A percentile compares a stretch with the other conserved stretches of the same genome.
phyloP scores from a whole-genome alignment of 345 rosid genomes.

The Nasturtium officinale region DNA sequence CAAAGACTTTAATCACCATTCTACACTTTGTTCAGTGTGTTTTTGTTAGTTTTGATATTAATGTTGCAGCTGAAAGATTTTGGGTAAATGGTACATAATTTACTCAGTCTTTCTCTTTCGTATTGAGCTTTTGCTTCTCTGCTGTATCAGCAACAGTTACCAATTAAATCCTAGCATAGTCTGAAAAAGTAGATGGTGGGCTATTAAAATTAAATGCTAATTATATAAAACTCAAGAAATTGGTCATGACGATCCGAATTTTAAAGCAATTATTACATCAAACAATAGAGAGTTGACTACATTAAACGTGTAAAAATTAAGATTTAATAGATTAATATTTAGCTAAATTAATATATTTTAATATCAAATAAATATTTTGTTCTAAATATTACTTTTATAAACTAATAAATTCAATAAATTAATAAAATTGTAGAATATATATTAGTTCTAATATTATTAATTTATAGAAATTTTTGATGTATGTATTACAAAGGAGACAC shows the following conservation, averaged over 20 bases:
- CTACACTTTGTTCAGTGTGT: neutral
- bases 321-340: too few relatives aligned
- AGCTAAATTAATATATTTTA: too few relatives aligned
- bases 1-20: constrained; percentile 54
- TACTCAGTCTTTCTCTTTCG: constrained; percentile 2
- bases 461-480: too few relatives aligned
- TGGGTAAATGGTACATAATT: neutral
- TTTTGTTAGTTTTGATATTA: neutral
- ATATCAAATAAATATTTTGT: too few relatives aligned
- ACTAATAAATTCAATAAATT: too few relatives aligned
- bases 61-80: neutral
- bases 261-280: neutral
- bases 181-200: neutral
- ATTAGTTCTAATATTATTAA: too few relatives aligned
- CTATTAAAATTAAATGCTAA: neutral
- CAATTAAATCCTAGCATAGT: neutral
- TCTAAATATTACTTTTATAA: too few relatives aligned
- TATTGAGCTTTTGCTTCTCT: neutral
- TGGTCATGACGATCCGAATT: neutral
- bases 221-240: neutral
- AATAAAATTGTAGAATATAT: too few relatives aligned
- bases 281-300: neutral
- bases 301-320: too few relatives aligned
- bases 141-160: neutral
- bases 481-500: too few relatives aligned